Conservation (phyloP, 2,329 filamentous ascomycete genomes). For the Fusarium mangiferae region DNA sequence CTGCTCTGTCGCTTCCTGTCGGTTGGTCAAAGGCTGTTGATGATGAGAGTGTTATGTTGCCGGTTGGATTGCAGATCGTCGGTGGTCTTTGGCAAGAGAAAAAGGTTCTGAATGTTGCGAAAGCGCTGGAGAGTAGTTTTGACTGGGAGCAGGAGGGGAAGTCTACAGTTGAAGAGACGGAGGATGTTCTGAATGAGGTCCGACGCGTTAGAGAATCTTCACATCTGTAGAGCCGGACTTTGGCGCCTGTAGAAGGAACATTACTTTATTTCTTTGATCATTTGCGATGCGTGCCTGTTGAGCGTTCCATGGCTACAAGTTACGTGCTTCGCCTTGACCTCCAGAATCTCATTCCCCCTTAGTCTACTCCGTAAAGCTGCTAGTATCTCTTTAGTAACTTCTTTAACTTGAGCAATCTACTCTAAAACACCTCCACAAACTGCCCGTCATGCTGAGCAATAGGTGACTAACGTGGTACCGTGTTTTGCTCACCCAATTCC, state of each 20-base stretch:
- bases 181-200: neutral
- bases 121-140: constrained; percentile 58
- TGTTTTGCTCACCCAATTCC: fast-evolving
- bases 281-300: neutral
- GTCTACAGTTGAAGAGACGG: neutral
- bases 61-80: constrained; percentile 66
- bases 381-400: fast-evolving
- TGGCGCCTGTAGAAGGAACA: neutral
- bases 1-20: constrained; percentile 62
- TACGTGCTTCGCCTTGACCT: fast-evolving
- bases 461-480: fast-evolving
- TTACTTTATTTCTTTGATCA: fast-evolving
- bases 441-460: too few species aligned
- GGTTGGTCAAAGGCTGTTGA: constrained; percentile 54
- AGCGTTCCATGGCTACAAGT: neutral
- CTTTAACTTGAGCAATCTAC: too few species aligned
- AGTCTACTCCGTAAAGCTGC: too few species aligned
- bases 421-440: too few species aligned
- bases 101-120: constrained; percentile 55
- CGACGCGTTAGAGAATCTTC: neutral
- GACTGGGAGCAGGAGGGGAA: constrained; percentile 50
- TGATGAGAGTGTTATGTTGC: constrained; percentile 53
- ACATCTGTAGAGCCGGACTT: neutral
- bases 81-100: constrained; percentile 63
- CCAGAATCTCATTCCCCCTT: fast-evolving